These are phyloP conservation scores for Pisolithus albus DNA, from an alignment of 768 basidiomycete genomes.

Conservation along the genomic window DNA sequence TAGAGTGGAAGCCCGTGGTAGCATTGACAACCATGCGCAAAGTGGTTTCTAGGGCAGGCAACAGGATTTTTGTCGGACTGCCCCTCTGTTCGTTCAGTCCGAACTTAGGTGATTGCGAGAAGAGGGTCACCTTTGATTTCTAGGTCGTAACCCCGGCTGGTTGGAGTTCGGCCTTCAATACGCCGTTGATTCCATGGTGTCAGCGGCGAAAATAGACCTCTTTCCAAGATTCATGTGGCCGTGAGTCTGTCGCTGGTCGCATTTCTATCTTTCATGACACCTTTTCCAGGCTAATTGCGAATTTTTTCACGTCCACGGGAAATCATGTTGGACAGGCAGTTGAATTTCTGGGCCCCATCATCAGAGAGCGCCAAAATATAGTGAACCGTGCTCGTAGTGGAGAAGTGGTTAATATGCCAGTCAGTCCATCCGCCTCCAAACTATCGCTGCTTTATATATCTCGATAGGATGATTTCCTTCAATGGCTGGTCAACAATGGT, in stretches of 20 bases:
- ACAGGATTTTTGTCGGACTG: constrained; percentile 42
- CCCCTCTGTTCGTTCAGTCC: constrained; percentile 34
- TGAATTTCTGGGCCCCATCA: constrained; percentile 19
- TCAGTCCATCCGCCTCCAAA: not conserved
- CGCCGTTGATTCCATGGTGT: constrained; percentile 20
- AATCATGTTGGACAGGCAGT: constrained; percentile 1
- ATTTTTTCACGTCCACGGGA: constrained; percentile 6
- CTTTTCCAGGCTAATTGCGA: constrained; percentile 11
- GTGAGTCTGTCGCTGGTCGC: constrained; percentile 12
- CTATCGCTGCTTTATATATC: not conserved
- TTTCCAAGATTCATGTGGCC: constrained; percentile 30
- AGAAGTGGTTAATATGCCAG: constrained; percentile 1
- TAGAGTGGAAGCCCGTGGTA: constrained; percentile 36
- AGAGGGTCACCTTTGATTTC: not conserved
- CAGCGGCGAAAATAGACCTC: constrained; percentile 13
- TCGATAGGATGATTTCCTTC: constrained; percentile 27
- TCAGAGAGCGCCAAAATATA: constrained; percentile 18
- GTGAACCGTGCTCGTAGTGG: not conserved
- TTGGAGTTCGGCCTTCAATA: constrained; percentile 21
- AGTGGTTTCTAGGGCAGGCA: constrained; percentile 36
- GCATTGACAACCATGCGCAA: constrained; percentile 19
- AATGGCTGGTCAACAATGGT: constrained; percentile 27
- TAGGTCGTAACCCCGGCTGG: constrained; percentile 34
- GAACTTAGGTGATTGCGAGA: not conserved
- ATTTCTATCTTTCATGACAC: not conserved